Conservation (phyloP, 129 eudicot species). For the Flaveria brownii region DNA sequence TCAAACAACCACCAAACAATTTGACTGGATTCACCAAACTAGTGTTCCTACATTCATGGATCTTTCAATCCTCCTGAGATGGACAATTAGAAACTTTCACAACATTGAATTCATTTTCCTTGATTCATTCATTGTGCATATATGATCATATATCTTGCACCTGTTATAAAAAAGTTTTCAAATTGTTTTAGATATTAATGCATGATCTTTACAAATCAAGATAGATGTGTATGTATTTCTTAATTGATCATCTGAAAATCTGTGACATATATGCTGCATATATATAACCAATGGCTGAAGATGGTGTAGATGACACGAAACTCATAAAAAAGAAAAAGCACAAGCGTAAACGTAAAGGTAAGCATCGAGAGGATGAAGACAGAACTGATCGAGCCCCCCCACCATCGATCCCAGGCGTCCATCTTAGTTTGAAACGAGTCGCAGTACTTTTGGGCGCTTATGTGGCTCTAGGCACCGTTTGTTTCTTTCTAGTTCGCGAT, state of each 20-base stretch:
- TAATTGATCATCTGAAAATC: not conserved
- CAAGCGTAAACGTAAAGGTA: conserved; percentile 12
- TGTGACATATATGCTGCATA: not conserved
- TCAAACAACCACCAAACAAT: not conserved
- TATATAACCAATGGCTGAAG: conserved; percentile 43
- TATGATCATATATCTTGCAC: conserved; percentile 15
- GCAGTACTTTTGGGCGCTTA: conserved; percentile 37
- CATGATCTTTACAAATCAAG: conserved; percentile 2
- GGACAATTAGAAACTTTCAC: conserved; percentile 15
- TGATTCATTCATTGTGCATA: conserved; percentile 1
- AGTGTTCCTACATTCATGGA: conserved; percentile 30
- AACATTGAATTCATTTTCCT: conserved; percentile 12
- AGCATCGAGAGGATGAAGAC: not conserved
- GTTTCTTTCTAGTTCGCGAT: conserved; percentile 53
- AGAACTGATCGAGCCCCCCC: conserved; percentile 17
- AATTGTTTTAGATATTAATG: no score
- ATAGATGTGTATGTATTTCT: not conserved
- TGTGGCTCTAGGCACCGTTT: conserved; percentile 47
- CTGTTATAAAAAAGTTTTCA: not conserved
- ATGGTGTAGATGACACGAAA: conserved; percentile 43
- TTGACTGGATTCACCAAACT: not conserved
- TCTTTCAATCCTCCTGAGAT: conserved; percentile 11
- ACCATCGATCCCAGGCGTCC: conserved; percentile 28
- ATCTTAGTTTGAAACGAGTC: conserved; percentile 41
- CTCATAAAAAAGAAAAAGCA: conserved; percentile 39